Evolutionary conservation across 1,139 yeast genomes (phyloP).

Genomic region (Lodderomyces theae): DNA sequence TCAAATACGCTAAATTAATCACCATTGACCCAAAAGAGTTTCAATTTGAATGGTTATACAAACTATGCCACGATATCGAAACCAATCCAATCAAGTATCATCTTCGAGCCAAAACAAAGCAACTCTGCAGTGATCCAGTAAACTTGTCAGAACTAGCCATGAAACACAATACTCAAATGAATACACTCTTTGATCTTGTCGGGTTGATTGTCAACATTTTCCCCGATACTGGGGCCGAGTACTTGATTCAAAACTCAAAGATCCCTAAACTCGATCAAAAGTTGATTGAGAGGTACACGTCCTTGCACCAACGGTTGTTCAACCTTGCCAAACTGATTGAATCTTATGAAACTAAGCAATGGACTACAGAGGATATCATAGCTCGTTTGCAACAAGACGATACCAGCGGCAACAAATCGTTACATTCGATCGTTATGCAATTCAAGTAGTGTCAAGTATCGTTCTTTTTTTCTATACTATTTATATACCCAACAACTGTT

Average conservation of each 20-base stretch:
- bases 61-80: slow-evolving; percentile 47
- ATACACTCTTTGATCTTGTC: slow-evolving; percentile 29
- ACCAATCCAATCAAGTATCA: slow-evolving; percentile 49
- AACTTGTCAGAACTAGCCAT: slow-evolving; percentile 37
- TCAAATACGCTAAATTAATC: slow-evolving; percentile 23
- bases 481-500: no score
- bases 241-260: slow-evolving; percentile 40
- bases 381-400: slow-evolving; percentile 25
- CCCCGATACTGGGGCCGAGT: slow-evolving; percentile 37
- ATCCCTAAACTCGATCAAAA: slow-evolving; percentile 37
- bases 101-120: slow-evolving; percentile 41
- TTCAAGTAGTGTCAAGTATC: slow-evolving; percentile 2
- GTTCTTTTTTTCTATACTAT: no score
- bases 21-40: slow-evolving; percentile 20
- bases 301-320: slow-evolving; percentile 23
- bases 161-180: slow-evolving; percentile 20
- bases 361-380: slow-evolving; percentile 43
- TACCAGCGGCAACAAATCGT: slow-evolving; percentile 6
- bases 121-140: slow-evolving; percentile 34
- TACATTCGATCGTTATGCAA: slow-evolving; percentile 2
- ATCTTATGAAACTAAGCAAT: slow-evolving; percentile 34
- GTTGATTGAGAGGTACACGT: slow-evolving; percentile 22
- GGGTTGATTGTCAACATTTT: slow-evolving; percentile 31
- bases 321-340: slow-evolving; percentile 25
- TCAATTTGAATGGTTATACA: slow-evolving; percentile 36